These are phyloP conservation scores for Ascocoryne sarcoides DNA, from an alignment of 2,329 filamentous ascomycete genomes.

Conservation along the genomic window DNA sequence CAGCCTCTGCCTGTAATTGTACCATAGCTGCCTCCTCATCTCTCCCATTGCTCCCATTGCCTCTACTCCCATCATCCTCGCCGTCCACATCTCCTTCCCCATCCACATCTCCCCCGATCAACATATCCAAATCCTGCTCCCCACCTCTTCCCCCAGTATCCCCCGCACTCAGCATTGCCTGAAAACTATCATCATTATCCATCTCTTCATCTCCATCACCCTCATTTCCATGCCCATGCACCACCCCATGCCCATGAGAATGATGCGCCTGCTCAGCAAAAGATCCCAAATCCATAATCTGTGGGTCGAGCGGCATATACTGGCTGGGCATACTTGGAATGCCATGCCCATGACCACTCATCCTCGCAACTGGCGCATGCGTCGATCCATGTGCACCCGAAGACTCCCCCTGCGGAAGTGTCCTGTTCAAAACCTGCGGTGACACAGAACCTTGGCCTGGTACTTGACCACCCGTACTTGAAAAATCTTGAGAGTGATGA, in stretches of 20 bases:
- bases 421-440: slow-evolving; percentile 25
- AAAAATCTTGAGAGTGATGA: slow-evolving; percentile 6
- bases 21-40: slow-evolving; percentile 7
- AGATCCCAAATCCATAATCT: slow-evolving; percentile 44
- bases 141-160: slow-evolving; percentile 15
- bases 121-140: slow-evolving; percentile 10
- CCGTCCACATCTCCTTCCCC: slow-evolving; percentile 7
- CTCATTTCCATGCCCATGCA: slow-evolving; percentile 12
- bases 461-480: slow-evolving; percentile 7
- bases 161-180: slow-evolving; percentile 16
- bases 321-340: slow-evolving; percentile 14
- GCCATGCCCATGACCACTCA: too few species aligned
- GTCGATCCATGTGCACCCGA: slow-evolving; percentile 7
- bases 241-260: slow-evolving; percentile 8
- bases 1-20: slow-evolving; percentile 14
- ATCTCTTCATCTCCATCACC: slow-evolving; percentile 23
- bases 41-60: too few species aligned
- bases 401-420: slow-evolving; percentile 17
- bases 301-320: slow-evolving; percentile 47
- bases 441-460: slow-evolving; percentile 26
- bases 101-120: slow-evolving; percentile 4
- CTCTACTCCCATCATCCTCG: slow-evolving; percentile 1
- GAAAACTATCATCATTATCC: slow-evolving; percentile 18
- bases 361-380: slow-evolving; percentile 11
- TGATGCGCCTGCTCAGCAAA: slow-evolving; percentile 2